Evolutionary conservation across 2,329 filamentous ascomycete species (phyloP).

Genomic region (Phialophora tarda): DNA sequence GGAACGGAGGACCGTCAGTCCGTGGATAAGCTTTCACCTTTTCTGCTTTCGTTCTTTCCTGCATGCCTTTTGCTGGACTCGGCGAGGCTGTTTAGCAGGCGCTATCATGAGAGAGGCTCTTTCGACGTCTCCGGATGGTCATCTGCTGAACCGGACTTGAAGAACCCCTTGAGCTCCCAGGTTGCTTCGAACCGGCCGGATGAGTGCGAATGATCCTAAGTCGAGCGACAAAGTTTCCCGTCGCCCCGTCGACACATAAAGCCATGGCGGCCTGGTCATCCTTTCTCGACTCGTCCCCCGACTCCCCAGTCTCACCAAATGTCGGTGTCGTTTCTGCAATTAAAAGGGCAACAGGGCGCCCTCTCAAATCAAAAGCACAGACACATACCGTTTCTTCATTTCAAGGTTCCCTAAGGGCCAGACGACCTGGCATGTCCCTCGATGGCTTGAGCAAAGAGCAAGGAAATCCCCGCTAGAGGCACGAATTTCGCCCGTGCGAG

Average conservation of each 20-base stretch:
- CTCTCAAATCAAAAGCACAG: not conserved
- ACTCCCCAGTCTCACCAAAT: not conserved
- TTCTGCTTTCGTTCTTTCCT: not conserved
- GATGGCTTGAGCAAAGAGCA: not conserved
- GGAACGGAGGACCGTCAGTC: not conserved
- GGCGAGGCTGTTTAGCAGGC: not conserved
- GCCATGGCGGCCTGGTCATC: not conserved
- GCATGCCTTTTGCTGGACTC: not conserved
- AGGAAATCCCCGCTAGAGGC: not conserved
- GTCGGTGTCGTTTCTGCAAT: not conserved
- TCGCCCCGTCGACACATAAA: not conserved
- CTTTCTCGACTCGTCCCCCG: not conserved
- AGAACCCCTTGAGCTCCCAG: not conserved
- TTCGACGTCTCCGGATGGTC: not conserved
- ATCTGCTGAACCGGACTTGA: not conserved
- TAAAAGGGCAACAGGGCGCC: not conserved
- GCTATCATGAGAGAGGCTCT: not conserved
- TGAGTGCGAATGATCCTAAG: not conserved
- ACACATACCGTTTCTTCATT: not conserved
- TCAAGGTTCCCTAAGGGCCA: not conserved
- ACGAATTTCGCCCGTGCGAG: not conserved
- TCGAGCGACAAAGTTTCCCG: not conserved
- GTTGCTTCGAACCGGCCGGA: not conserved
- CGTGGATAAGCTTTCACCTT: not conserved
- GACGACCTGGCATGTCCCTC: not conserved